Evolutionary conservation across 2,329 filamentous ascomycete genomes (phyloP).

Genomic region (Claviceps purpurea): DNA sequence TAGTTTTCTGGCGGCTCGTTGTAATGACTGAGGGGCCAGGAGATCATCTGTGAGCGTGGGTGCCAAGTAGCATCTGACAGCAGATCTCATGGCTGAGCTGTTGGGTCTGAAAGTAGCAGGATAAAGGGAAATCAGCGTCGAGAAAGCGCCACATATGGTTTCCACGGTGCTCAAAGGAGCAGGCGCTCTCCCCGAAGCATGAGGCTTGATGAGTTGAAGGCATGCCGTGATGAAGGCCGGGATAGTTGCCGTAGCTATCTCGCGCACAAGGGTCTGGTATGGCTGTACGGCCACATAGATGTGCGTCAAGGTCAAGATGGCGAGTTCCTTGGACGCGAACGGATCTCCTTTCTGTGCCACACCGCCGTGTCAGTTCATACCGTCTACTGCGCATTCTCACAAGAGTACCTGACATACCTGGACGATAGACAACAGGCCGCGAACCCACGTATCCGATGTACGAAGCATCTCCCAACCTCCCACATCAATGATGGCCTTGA

Average conservation of each 20-base stretch:
- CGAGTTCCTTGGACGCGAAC: constrained; percentile 59
- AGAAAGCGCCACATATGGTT: constrained; percentile 57
- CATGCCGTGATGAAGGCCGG: constrained; percentile 62
- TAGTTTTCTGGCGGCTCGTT: constrained; percentile 47
- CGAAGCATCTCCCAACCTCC: constrained; percentile 75
- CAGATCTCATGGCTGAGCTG: constrained; percentile 50
- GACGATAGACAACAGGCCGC: constrained; percentile 59
- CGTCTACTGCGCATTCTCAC: neutral
- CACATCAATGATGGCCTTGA: constrained; percentile 70
- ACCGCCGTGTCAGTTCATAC: constrained; percentile 9
- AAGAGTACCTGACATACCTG: constrained; percentile 35
- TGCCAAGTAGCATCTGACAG: constrained; percentile 47
- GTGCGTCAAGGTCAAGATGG: constrained; percentile 62
- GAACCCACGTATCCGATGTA: constrained; percentile 61
- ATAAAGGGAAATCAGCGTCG: constrained; percentile 62
- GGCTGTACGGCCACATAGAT: constrained; percentile 75
- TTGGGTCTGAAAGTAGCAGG: constrained; percentile 73
- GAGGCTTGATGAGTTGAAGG: constrained; percentile 47
- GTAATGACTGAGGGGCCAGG: constrained; percentile 38
- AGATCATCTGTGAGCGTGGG: constrained; percentile 43
- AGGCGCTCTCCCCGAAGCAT: constrained; percentile 15
- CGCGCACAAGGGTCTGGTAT: constrained; percentile 70
- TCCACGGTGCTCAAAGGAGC: constrained; percentile 42
- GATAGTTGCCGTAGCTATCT: constrained; percentile 75
- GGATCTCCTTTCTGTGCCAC: constrained; percentile 60